Evolutionary conservation across 2,329 filamentous ascomycete genomes (phyloP).

Genomic region (Verticillium isaacii): DNA sequence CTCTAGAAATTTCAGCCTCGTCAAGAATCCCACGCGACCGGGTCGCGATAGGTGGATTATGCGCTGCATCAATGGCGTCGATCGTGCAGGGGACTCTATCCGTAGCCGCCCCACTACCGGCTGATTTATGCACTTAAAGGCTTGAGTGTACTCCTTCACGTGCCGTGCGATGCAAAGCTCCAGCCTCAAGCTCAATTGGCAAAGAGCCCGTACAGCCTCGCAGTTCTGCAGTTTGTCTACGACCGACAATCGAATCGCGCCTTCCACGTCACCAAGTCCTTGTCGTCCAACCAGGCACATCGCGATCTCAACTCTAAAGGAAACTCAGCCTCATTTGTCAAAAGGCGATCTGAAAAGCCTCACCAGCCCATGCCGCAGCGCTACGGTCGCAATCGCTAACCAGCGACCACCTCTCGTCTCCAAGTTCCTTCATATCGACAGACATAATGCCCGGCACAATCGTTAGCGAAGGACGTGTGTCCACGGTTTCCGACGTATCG

Average conservation of each 20-base stretch:
- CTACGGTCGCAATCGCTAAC: background rate
- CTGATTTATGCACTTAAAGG: background rate
- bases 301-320: background rate
- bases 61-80: background rate
- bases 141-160: background rate
- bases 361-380: background rate
- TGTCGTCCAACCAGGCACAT: background rate
- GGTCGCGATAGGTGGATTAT: background rate
- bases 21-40: constrained; percentile 5
- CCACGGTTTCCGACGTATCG: constrained; percentile 48
- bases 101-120: background rate
- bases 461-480: constrained; percentile 41
- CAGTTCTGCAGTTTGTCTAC: background rate
- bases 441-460: constrained; percentile 43
- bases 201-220: background rate
- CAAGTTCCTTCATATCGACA: background rate
- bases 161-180: background rate
- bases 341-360: background rate
- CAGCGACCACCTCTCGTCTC: background rate
- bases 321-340: background rate
- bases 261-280: background rate
- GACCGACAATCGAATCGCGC: background rate
- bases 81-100: background rate
- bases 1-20: constrained; percentile 29
- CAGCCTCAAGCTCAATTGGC: background rate